Evolutionary conservation across 2,329 filamentous ascomycete species (phyloP).

Genomic region (Xylariales sp.): DNA sequence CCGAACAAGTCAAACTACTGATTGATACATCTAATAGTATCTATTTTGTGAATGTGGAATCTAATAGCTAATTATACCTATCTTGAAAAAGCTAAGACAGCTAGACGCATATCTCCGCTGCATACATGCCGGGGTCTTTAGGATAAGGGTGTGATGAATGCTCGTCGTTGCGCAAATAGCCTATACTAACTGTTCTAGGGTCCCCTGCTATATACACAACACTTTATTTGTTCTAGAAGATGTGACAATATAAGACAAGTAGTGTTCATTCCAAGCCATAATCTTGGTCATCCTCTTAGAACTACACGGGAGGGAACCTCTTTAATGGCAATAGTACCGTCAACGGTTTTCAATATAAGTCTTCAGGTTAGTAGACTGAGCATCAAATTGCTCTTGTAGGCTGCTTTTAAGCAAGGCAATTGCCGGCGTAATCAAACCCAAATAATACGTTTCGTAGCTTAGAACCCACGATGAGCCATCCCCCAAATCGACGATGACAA

Average conservation of each 20-base stretch:
- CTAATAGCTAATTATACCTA: too few relatives aligned
- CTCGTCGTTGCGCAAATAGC: too few relatives aligned
- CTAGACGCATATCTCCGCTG: too few relatives aligned
- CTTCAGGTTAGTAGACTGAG: slow-evolving; percentile 41
- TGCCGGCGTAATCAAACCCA: slow-evolving; percentile 34
- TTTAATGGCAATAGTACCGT: slow-evolving; percentile 1
- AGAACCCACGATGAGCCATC: slow-evolving; percentile 43
- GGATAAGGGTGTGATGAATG: too few relatives aligned
- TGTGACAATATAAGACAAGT: too few relatives aligned
- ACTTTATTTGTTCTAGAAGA: too few relatives aligned
- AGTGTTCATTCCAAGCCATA: too few relatives aligned
- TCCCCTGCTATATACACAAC: too few relatives aligned
- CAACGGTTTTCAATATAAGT: slow-evolving; percentile 39
- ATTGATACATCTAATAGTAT: background rate
- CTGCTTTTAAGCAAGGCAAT: slow-evolving; percentile 36
- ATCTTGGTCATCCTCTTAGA: background rate
- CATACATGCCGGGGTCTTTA: too few relatives aligned
- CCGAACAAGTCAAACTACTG: background rate
- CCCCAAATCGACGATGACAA: slow-evolving; percentile 42
- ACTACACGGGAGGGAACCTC: background rate
- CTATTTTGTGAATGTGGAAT: too few relatives aligned
- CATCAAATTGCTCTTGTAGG: slow-evolving; percentile 39
- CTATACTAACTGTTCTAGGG: too few relatives aligned
- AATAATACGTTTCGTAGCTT: slow-evolving; percentile 48
- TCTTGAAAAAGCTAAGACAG: too few relatives aligned